Evolutionary conservation across 148 eudicot genomes (phyloP).

Genomic region (Salicornia ramosissima): DNA sequence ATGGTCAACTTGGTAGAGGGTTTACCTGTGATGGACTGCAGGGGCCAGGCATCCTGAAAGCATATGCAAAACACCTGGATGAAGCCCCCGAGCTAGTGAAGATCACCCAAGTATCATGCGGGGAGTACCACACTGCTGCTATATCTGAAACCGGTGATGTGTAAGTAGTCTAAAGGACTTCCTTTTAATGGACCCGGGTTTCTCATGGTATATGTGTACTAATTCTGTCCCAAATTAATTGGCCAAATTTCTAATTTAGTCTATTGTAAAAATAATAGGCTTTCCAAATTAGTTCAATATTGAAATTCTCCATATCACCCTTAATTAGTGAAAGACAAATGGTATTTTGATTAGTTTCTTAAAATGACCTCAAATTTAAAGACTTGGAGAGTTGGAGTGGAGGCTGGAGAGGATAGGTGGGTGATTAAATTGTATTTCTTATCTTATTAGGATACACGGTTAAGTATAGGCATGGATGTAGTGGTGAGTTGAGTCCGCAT

Average conservation of each 20-base stretch:
- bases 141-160: conserved; percentile 86
- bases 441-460: background rate
- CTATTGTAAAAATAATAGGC: too few relatives aligned
- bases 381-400: too few relatives aligned
- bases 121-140: conserved; percentile 98
- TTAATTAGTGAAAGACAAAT: background rate
- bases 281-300: too few relatives aligned
- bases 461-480: background rate
- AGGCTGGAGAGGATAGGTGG: too few relatives aligned
- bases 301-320: too few relatives aligned
- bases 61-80: conserved; percentile 80
- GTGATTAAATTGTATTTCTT: background rate
- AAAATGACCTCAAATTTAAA: too few relatives aligned
- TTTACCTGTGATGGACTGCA: conserved; percentile 92
- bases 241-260: too few relatives aligned
- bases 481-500: background rate
- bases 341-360: background rate
- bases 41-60: conserved; percentile 74
- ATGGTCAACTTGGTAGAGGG: conserved; percentile 98
- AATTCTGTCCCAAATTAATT: too few relatives aligned
- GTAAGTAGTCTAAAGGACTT: conserved; percentile 66
- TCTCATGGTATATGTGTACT: too few relatives aligned
- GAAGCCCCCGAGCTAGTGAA: conserved; percentile 93
- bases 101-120: conserved; percentile 81
- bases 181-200: conserved; percentile 13